Conservation (phyloP, 805 yeast genomes). For the Diddensiella caesifluorescens region DNA sequence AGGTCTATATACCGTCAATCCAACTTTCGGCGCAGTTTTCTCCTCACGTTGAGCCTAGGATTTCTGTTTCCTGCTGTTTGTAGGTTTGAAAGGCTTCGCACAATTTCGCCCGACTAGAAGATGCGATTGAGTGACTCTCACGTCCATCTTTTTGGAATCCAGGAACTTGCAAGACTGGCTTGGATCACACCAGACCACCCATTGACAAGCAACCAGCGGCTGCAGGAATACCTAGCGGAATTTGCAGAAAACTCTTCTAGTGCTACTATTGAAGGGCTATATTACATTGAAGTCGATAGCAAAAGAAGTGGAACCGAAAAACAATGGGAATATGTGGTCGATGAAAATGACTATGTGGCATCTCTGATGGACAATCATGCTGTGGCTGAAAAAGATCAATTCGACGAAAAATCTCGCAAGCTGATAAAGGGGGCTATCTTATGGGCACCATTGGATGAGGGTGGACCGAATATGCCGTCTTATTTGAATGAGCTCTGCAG, state of each 20-base stretch:
- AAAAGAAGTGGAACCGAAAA: constrained; percentile 14
- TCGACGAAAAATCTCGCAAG: too few relatives aligned
- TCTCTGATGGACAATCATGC: too few relatives aligned
- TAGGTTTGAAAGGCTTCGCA: too few relatives aligned
- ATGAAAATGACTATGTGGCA: constrained; percentile 30
- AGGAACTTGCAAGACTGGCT: constrained; percentile 28
- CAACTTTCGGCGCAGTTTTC: background rate
- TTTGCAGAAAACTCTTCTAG: constrained; percentile 10
- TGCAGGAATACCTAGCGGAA: constrained; percentile 27
- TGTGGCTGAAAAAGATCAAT: too few relatives aligned
- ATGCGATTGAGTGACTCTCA: constrained; percentile 32
- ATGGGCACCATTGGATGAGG: constrained; percentile 42
- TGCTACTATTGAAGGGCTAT: constrained; percentile 28
- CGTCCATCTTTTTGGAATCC: constrained; percentile 34
- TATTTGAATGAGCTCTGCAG: constrained; percentile 18
- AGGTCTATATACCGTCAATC: too few relatives aligned
- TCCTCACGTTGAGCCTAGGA: background rate
- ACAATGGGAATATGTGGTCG: constrained; percentile 28
- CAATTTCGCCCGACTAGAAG: too few relatives aligned
- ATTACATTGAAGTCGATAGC: constrained; percentile 37
- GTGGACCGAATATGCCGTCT: constrained; percentile 21
- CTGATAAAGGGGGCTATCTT: constrained; percentile 35
- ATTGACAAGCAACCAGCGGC: constrained; percentile 26
- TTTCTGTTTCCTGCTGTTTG: too few relatives aligned
- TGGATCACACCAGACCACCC: constrained; percentile 34